Conservation (phyloP, 345 rosid species). For the Eucalyptus victrix region DNA sequence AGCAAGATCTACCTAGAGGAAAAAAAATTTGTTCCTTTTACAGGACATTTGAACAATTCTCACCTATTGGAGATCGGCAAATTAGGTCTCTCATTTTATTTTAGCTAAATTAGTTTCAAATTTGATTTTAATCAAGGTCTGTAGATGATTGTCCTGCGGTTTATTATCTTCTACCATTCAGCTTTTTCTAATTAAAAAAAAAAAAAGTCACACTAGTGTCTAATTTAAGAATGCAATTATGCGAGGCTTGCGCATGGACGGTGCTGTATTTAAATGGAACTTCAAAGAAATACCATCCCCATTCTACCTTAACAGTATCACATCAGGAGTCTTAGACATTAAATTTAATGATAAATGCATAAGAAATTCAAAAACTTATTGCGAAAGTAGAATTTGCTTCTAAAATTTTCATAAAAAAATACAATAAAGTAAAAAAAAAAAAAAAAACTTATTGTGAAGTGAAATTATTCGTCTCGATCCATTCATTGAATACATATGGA, state of each 20-base stretch:
- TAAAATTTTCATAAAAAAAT: background rate
- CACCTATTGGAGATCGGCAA: background rate
- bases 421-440: too few relatives aligned
- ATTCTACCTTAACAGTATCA: background rate
- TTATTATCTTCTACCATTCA: background rate
- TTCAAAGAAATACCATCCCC: background rate
- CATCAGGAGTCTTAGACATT: background rate
- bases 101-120: background rate
- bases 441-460: background rate
- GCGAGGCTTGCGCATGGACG: background rate
- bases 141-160: background rate
- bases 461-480: background rate
- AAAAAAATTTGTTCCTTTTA: rapidly evolving
- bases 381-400: too few relatives aligned
- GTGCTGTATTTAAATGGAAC: background rate
- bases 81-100: background rate
- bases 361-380: too few relatives aligned
- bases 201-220: background rate
- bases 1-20: background rate
- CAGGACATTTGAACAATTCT: background rate
- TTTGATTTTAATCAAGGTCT: background rate
- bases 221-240: background rate
- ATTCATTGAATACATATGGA: background rate
- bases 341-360: too few relatives aligned
- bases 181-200: rapidly evolving